A percentile compares a stretch with the other conserved stretches of the same genome.
These are phyloP conservation scores for Mucor saturninus DNA, from an alignment of 371 early-diverging fungal species.

Conservation along the genomic window DNA sequence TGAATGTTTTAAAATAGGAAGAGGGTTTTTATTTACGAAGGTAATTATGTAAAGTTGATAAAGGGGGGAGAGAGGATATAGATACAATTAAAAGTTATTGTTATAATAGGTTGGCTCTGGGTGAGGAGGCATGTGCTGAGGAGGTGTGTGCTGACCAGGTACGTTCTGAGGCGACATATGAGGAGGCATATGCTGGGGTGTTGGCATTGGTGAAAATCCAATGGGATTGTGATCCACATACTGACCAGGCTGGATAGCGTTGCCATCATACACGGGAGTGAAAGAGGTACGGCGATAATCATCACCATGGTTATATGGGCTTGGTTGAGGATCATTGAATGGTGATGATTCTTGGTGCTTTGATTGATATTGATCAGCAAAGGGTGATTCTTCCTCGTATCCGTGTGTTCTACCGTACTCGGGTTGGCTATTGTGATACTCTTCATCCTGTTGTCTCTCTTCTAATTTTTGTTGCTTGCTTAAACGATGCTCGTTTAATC, in stretches of 20 bases:
- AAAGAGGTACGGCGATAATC: constrained; percentile 10
- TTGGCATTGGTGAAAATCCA: constrained; percentile 30
- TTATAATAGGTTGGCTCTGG: constrained; percentile 33
- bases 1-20: too few species aligned
- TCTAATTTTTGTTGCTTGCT: constrained; percentile 40
- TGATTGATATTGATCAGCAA: constrained; percentile 15
- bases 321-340: constrained; percentile 7
- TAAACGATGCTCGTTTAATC: constrained; percentile 43
- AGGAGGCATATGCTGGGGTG: constrained; percentile 27
- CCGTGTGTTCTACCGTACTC: neutral
- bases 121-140: constrained; percentile 23
- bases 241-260: constrained; percentile 21
- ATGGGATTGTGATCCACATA: constrained; percentile 8
- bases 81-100: neutral
- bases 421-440: neutral
- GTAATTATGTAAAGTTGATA: too few species aligned
- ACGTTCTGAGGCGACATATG: too few species aligned
- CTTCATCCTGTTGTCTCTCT: constrained; percentile 16
- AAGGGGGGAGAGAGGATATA: too few species aligned
- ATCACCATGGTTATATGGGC: constrained; percentile 8
- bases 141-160: too few species aligned
- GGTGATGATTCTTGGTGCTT: constrained; percentile 11
- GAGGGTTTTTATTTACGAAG: too few species aligned
- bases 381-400: constrained; percentile 17
- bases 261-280: constrained; percentile 12